Conservation (phyloP, 2,329 filamentous ascomycete species). For the Leptographium flavum region DNA sequence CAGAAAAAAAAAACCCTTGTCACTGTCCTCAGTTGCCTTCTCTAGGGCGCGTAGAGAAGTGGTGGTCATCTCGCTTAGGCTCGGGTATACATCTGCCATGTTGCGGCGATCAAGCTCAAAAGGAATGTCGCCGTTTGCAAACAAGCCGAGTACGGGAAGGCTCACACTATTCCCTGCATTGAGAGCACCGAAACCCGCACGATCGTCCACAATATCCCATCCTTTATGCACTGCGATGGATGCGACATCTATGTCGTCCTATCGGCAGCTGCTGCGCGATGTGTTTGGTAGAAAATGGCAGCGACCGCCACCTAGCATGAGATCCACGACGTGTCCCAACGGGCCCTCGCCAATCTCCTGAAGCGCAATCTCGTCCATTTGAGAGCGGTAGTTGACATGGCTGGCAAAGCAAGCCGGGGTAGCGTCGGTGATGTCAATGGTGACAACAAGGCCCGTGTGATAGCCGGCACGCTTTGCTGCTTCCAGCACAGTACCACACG, state of each 20-base stretch:
- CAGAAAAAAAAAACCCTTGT: conserved; percentile 97
- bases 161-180: conserved; percentile 50
- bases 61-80: conserved; percentile 78
- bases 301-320: conserved; percentile 84
- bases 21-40: conserved; percentile 65
- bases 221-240: conserved; percentile 59
- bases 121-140: conserved; percentile 70
- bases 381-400: conserved; percentile 64
- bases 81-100: conserved; percentile 69
- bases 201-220: conserved; percentile 64
- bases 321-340: conserved; percentile 73
- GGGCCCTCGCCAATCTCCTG: conserved; percentile 85
- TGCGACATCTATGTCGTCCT: conserved; percentile 63
- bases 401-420: conserved; percentile 91
- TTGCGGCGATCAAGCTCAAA: conserved; percentile 84
- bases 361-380: conserved; percentile 82
- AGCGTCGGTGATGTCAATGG: conserved; percentile 87
- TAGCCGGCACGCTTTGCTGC: conserved; percentile 88
- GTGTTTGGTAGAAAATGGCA: conserved; percentile 86
- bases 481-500: conserved; percentile 86
- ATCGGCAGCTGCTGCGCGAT: conserved; percentile 66
- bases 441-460: conserved; percentile 85
- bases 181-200: conserved; percentile 62
- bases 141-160: conserved; percentile 76
- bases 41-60: conserved; percentile 69